These are phyloP conservation scores for Colletotrichum caudatum DNA, from an alignment of 2,329 filamentous ascomycete genomes.

Conservation along the genomic window DNA sequence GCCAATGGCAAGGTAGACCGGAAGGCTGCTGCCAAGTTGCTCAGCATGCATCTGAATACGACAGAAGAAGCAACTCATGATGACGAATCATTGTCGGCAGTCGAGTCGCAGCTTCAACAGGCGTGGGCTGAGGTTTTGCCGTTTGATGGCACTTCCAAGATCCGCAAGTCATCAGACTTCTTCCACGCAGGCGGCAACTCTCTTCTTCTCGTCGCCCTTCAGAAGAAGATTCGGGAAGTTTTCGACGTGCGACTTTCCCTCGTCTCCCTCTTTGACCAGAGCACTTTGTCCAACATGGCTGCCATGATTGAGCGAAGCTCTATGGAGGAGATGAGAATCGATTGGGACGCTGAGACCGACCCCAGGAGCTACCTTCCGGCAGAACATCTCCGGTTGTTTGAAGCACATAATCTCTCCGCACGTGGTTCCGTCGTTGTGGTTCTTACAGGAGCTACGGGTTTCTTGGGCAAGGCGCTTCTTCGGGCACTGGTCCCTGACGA, in stretches of 20 bases:
- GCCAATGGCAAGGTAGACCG: background rate
- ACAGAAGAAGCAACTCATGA: background rate
- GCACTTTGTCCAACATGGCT: slow-evolving; percentile 53
- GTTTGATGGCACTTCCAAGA: background rate
- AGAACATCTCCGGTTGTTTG: background rate
- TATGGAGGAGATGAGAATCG: slow-evolving; percentile 44
- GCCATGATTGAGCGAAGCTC: slow-evolving; percentile 41
- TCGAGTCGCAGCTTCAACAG: background rate
- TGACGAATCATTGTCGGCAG: background rate
- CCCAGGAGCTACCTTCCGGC: background rate
- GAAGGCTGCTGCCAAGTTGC: background rate
- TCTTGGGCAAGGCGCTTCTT: slow-evolving; percentile 43
- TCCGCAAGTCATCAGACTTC: slow-evolving; percentile 46
- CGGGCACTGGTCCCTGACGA: slow-evolving; percentile 21
- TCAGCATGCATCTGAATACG: background rate
- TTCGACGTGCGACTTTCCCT: slow-evolving; percentile 49
- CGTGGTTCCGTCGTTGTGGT: slow-evolving; percentile 22
- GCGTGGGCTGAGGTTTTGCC: background rate
- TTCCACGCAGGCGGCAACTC: slow-evolving; percentile 54
- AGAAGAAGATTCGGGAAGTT: slow-evolving; percentile 47
- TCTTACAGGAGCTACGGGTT: slow-evolving; percentile 40
- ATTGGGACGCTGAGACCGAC: slow-evolving; percentile 53
- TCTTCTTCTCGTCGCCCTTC: slow-evolving; percentile 50
- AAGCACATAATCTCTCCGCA: background rate
- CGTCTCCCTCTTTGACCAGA: slow-evolving; percentile 50